Evolutionary conservation across 2,329 filamentous ascomycete genomes (phyloP).

Genomic region (Ophiocordyceps sinensis): DNA sequence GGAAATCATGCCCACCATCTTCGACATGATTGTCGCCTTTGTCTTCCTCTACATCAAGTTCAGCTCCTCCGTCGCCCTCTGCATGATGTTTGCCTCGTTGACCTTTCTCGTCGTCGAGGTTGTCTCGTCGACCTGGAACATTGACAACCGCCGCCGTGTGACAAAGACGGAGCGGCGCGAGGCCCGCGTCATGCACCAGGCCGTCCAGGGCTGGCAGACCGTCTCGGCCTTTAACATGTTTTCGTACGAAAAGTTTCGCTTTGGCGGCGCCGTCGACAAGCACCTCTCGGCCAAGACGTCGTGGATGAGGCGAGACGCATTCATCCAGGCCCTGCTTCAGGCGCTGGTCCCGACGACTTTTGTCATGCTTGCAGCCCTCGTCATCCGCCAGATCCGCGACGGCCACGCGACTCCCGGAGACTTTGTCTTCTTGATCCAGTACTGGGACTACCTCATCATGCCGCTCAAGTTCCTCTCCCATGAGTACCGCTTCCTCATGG

Average conservation of each 20-base stretch:
- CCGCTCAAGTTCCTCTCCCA: constrained; percentile 20
- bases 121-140: constrained; percentile 2
- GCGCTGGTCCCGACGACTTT: constrained; percentile 3
- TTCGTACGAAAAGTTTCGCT: constrained; percentile 10
- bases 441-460: constrained; percentile 38
- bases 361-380: constrained; percentile 7
- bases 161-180: constrained; percentile 2
- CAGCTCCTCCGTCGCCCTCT: constrained; percentile 21
- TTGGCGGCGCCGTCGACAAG: constrained; percentile 1
- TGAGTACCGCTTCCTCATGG: constrained; percentile 11
- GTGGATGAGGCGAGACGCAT: not conserved
- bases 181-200: constrained; percentile 2
- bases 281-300: constrained; percentile 1
- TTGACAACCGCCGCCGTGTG: constrained; percentile 1
- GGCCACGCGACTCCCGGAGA: constrained; percentile 13
- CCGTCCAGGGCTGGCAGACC: constrained; percentile 3
- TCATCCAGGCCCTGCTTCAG: constrained; percentile 1
- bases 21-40: constrained; percentile 48
- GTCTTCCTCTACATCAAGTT: constrained; percentile 47
- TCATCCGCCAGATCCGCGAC: constrained; percentile 3
- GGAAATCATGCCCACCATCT: constrained; percentile 43
- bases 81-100: constrained; percentile 3
- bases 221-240: constrained; percentile 4
- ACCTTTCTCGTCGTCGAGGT: constrained; percentile 2
- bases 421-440: constrained; percentile 50